Conservation (phyloP, 2,329 filamentous ascomycete species). For the Blumeria hordei region DNA sequence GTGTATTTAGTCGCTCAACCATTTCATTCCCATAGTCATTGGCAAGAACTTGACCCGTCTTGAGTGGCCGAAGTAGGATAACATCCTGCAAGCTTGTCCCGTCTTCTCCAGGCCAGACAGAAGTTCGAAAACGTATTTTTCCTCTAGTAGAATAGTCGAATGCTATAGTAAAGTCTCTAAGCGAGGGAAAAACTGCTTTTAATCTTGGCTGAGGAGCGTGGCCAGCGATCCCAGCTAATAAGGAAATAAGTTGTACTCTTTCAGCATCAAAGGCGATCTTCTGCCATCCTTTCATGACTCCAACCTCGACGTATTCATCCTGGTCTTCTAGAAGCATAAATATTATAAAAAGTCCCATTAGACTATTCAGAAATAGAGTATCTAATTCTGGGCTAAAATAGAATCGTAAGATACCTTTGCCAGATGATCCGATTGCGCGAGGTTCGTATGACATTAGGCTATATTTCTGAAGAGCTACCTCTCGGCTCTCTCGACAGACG, state of each 20-base stretch:
- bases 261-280: constrained; percentile 14
- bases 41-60: not conserved
- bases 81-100: constrained; percentile 8
- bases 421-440: constrained; percentile 2
- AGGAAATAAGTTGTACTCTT: constrained; percentile 12
- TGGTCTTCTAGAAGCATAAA: constrained; percentile 13
- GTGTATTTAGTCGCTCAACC: constrained; percentile 3
- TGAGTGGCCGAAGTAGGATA: not conserved
- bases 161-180: constrained; percentile 11
- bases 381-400: constrained; percentile 12
- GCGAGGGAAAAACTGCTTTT: constrained; percentile 10
- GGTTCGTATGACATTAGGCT: constrained; percentile 11
- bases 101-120: constrained; percentile 13
- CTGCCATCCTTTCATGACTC: constrained; percentile 13
- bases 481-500: constrained; percentile 9
- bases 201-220: constrained; percentile 10
- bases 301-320: constrained; percentile 6
- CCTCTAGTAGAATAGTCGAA: constrained; percentile 12
- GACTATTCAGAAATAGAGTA: constrained; percentile 12
- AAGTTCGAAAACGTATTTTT: constrained; percentile 11
- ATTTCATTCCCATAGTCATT: not conserved
- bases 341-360: constrained; percentile 14
- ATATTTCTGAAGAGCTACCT: constrained; percentile 9
- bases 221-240: constrained; percentile 10
- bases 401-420: constrained; percentile 13